These are phyloP conservation scores for Kwoniella heveanensis DNA, from an alignment of 768 basidiomycete genomes.

Conservation along the genomic window DNA sequence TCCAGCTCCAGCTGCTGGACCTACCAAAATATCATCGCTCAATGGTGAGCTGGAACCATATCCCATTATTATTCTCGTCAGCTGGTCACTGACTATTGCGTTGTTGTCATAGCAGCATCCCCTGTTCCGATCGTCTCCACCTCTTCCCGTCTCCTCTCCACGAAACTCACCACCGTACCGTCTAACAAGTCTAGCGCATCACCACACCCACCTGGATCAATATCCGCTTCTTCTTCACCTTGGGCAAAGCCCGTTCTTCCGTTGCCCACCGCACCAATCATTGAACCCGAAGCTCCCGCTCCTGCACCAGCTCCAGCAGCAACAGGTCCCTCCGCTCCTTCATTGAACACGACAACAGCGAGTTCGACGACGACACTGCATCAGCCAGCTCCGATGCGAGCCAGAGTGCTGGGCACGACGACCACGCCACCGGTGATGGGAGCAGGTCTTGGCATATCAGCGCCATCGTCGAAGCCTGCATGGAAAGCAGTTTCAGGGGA, in stretches of 20 bases:
- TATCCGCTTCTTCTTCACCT: conserved; percentile 68
- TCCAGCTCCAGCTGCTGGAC: conserved; percentile 50
- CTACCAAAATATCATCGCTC: conserved; percentile 30
- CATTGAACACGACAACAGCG: no score
- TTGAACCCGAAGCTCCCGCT: background rate
- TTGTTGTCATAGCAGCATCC: conserved; percentile 41
- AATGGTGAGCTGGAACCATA: conserved; percentile 40
- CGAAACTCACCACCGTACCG: conserved; percentile 71
- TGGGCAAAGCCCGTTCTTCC: conserved; percentile 65
- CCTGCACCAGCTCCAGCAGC: conserved; percentile 8
- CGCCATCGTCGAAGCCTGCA: conserved; percentile 61
- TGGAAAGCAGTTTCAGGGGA: conserved; percentile 66
- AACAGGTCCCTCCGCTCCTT: background rate
- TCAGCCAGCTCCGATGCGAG: conserved; percentile 51
- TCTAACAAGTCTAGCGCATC: conserved; percentile 51
- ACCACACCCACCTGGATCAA: conserved; percentile 57
- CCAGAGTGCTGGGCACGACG: conserved; percentile 25
- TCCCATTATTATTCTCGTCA: background rate
- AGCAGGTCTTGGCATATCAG: conserved; percentile 30
- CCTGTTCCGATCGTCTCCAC: conserved; percentile 38
- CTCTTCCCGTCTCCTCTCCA: conserved; percentile 75
- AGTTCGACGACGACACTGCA: conserved; percentile 20
- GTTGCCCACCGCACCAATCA: background rate
- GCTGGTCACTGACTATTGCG: conserved; percentile 54
- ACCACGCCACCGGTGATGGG: conserved; percentile 24